phyloP scores from a whole-genome alignment of 2,329 filamentous ascomycete genomes.

The Penicillium sclerotiorum region DNA sequence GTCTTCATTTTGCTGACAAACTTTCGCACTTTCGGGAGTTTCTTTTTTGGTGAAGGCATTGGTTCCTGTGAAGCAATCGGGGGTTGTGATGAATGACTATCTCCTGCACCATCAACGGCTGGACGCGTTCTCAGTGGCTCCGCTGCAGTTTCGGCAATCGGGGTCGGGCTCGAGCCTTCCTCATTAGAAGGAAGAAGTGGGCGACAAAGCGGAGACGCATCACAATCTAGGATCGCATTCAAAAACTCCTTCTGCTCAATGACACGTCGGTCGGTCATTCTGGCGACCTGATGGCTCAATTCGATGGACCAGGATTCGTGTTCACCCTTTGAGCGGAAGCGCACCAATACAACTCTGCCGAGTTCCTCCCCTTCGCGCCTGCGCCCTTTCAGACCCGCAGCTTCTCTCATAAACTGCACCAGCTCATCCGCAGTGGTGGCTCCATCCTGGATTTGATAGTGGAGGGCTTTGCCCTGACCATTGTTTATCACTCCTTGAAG shows the following conservation, averaged over 20 bases:
- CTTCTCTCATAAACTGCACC: constrained; percentile 72
- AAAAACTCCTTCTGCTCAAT: constrained; percentile 91
- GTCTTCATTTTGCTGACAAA: constrained; percentile 65
- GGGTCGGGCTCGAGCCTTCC: constrained; percentile 42
- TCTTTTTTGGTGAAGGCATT: constrained; percentile 15
- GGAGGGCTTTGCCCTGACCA: constrained; percentile 79
- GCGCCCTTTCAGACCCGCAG: constrained; percentile 73
- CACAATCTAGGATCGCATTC: constrained; percentile 80
- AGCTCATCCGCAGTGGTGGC: constrained; percentile 74
- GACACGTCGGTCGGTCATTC: constrained; percentile 75
- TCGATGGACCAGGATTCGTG: constrained; percentile 68
- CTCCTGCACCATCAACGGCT: neutral
- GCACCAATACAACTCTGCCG: constrained; percentile 74
- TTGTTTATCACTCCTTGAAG: constrained; percentile 74
- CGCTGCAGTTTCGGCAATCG: neutral
- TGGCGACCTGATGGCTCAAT: constrained; percentile 70
- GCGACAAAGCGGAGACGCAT: constrained; percentile 71
- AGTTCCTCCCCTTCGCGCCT: constrained; percentile 65
- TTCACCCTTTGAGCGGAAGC: constrained; percentile 64
- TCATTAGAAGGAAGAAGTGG: constrained; percentile 63
- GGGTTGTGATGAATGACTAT: neutral
- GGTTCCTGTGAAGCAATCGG: constrained; percentile 1
- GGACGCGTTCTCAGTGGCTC: neutral
- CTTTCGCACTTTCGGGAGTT: constrained; percentile 29
- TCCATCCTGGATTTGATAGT: constrained; percentile 63